Conservation (phyloP, 305 asterid genomes). For the Fraxinus velutina region DNA sequence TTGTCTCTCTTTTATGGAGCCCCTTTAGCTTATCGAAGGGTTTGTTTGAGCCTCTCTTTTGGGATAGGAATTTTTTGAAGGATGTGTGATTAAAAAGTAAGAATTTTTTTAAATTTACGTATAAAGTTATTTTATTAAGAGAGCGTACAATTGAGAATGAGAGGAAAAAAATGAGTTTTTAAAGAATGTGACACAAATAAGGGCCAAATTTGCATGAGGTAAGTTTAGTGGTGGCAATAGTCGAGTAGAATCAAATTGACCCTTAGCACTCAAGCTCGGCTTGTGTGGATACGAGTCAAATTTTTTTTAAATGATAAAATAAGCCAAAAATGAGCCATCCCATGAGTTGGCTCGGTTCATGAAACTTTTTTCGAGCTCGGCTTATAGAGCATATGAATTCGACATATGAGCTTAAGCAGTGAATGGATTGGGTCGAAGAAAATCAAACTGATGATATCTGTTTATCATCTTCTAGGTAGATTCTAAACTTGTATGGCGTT, state of each 20-base stretch:
- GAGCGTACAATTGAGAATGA: neutral
- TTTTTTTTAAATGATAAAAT: neutral
- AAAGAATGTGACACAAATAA: too few species aligned
- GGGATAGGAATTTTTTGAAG: neutral
- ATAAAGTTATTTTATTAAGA: too few species aligned
- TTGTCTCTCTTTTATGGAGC: neutral
- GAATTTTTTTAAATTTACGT: too few species aligned
- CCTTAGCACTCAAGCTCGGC: neutral
- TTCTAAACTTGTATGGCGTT: constrained; percentile 19
- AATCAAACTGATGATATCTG: neutral
- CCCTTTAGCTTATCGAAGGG: neutral
- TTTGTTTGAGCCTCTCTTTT: neutral
- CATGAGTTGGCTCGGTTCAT: neutral
- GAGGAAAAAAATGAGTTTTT: too few species aligned
- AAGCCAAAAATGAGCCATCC: neutral
- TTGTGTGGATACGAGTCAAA: neutral
- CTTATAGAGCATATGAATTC: neutral
- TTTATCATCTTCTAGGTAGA: neutral
- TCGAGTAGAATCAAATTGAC: neutral
- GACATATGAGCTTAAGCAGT: neutral
- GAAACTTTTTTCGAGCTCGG: neutral
- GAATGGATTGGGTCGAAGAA: too few species aligned
- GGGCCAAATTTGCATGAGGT: neutral
- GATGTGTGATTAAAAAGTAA: neutral
- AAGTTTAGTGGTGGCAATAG: neutral